Percentiles rank a stretch among this genome's conserved stretches.
phyloP scores from a whole-genome alignment of 352 stramenopile genomes.

The Globisporangium viniferum region DNA sequence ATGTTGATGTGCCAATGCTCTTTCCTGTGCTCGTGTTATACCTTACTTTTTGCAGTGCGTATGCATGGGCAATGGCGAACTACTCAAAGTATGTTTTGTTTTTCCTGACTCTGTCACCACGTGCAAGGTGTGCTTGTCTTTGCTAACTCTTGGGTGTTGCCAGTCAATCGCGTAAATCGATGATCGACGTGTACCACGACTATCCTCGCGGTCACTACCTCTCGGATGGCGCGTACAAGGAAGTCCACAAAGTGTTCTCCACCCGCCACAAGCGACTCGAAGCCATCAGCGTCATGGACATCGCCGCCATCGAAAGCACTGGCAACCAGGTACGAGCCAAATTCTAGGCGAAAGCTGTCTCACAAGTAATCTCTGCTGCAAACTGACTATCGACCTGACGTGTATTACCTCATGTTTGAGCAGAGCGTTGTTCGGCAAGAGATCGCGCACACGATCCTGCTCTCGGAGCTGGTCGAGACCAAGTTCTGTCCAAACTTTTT shows the following conservation, averaged over 20 bases:
- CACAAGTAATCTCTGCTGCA: neutral
- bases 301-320: conserved; percentile 79
- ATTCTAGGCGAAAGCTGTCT: neutral
- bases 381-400: neutral
- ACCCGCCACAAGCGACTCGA: conserved; percentile 55
- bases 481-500: conserved; percentile 95
- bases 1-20: neutral
- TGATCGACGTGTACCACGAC: conserved; percentile 40
- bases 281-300: conserved; percentile 91
- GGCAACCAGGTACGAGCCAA: conserved; percentile 76
- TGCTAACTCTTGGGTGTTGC: neutral
- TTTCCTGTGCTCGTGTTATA: neutral
- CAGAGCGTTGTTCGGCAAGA: conserved; percentile 90
- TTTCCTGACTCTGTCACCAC: neutral
- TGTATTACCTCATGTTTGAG: neutral
- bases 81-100: conserved; percentile 40
- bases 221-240: conserved; percentile 83
- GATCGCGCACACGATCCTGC: conserved; percentile 91
- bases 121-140: neutral
- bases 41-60: conserved; percentile 26
- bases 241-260: conserved; percentile 86
- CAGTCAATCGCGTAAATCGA: conserved; percentile 25
- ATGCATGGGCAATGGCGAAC: conserved; percentile 50
- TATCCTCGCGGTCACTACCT: conserved; percentile 77
- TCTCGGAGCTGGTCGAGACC: conserved; percentile 86